Conservation (phyloP, 805 yeast genomes). For the Saccharomyces paradoxus region DNA sequence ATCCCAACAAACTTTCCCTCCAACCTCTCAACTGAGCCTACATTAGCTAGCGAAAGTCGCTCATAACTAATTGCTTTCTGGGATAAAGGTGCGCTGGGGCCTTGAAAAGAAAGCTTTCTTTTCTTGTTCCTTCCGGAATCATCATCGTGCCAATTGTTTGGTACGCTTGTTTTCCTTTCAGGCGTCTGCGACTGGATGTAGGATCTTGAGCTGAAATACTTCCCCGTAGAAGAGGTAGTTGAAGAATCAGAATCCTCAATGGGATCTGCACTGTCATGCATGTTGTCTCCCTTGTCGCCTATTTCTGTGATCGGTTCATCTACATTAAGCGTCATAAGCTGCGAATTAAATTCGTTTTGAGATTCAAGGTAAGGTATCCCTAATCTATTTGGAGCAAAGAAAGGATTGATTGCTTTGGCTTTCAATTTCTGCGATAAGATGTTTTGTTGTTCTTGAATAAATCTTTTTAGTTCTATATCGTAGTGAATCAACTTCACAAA, state of each 20-base stretch:
- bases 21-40: background rate
- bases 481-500: constrained; percentile 14
- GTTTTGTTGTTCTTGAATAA: constrained; percentile 8
- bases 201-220: background rate
- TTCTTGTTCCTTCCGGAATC: background rate
- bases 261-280: constrained; percentile 3
- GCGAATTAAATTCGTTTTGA: constrained; percentile 13
- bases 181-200: background rate
- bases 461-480: constrained; percentile 6
- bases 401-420: background rate
- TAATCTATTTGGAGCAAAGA: background rate
- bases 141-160: background rate
- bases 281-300: background rate
- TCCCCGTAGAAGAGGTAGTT: background rate
- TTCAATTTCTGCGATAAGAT: background rate
- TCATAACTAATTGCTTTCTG: background rate
- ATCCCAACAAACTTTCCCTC: constrained; percentile 2
- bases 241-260: constrained; percentile 5
- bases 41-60: background rate
- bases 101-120: background rate
- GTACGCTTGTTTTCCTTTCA: background rate
- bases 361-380: constrained; percentile 2
- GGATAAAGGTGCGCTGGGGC: background rate
- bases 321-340: background rate
- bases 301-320: background rate